Conservation (phyloP, 345 rosid genomes). For the Moricandia moricandioides region DNA sequence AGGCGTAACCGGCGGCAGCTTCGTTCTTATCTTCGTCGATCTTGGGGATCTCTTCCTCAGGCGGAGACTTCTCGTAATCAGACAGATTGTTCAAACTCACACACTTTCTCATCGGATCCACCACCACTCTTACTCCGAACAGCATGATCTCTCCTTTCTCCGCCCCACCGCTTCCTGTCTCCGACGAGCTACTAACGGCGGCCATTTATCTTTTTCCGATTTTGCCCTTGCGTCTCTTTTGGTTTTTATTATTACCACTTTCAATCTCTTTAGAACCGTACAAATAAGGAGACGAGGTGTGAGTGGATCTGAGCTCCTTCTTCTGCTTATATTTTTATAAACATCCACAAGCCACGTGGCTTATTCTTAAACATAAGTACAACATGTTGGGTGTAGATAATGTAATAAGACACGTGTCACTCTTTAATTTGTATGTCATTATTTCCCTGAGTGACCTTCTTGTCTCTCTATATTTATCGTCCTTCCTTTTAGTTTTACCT, state of each 20-base stretch:
- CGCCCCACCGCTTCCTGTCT: slow-evolving; percentile 26
- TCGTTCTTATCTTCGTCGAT: slow-evolving; percentile 28
- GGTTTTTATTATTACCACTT: slow-evolving; percentile 22
- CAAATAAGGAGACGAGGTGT: slow-evolving; percentile 21
- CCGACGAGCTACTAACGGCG: slow-evolving; percentile 35
- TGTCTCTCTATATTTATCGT: slow-evolving; percentile 22
- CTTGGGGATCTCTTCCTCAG: slow-evolving; percentile 36
- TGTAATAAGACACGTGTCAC: neutral
- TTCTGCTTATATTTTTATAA: too few species aligned
- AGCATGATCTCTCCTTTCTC: slow-evolving; percentile 67
- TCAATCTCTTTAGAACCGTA: slow-evolving; percentile 14
- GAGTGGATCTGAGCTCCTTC: slow-evolving; percentile 26
- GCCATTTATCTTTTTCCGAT: slow-evolving; percentile 23
- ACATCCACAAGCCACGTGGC: slow-evolving; percentile 28
- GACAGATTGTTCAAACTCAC: slow-evolving; percentile 88
- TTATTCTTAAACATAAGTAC: neutral
- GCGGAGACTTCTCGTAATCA: slow-evolving; percentile 58
- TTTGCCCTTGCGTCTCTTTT: slow-evolving; percentile 26
- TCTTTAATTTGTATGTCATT: neutral
- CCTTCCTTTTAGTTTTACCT: neutral
- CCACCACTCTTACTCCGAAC: slow-evolving; percentile 85
- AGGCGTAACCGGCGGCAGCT: slow-evolving; percentile 59
- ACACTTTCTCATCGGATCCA: slow-evolving; percentile 90
- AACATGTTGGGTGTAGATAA: neutral
- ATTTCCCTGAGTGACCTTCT: neutral